A percentile compares a stretch with the other conserved stretches of the same genome.
Evolutionary conservation across 345 rosid species (phyloP).

Genomic region (Trapa bicornis): DNA sequence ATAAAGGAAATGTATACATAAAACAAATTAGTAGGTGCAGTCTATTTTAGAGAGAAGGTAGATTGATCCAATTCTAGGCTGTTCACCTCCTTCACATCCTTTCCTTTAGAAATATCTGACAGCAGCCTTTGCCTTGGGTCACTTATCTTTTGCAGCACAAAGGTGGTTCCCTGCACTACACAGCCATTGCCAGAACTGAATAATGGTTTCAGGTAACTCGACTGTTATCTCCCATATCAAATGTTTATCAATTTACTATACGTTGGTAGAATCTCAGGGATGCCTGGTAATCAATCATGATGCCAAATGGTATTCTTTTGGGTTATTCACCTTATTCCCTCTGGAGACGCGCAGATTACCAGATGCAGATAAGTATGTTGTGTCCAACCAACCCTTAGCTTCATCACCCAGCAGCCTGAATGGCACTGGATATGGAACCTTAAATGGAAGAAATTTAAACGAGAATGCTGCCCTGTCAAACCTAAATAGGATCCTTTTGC

Average conservation of each 20-base stretch:
- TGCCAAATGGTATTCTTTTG: not conserved
- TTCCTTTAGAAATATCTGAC: conserved; percentile 52
- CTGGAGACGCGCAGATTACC: conserved; percentile 86
- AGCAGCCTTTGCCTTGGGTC: conserved; percentile 72
- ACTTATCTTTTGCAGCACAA: conserved; percentile 79
- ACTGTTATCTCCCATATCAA: not conserved
- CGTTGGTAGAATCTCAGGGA: not conserved
- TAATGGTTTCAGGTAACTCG: not conserved
- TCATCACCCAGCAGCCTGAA: conserved; percentile 95
- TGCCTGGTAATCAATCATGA: not conserved
- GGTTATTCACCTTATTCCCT: conserved; percentile 70
- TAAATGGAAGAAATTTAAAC: conserved; percentile 72
- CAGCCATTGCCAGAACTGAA: conserved; percentile 12
- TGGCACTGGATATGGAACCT: conserved; percentile 94
- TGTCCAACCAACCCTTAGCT: conserved; percentile 92
- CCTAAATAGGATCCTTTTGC: conserved; percentile 50
- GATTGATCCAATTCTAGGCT: not conserved
- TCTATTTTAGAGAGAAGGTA: not conserved
- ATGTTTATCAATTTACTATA: not conserved
- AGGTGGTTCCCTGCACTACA: conserved; percentile 96
- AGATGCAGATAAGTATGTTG: conserved; percentile 64
- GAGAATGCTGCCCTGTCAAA: conserved; percentile 78
- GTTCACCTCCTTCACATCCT: conserved; percentile 43
- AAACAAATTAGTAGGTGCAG: not conserved
- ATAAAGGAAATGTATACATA: conserved; percentile 9